phyloP scores from a whole-genome alignment of 441 rosid genomes.

The Populus hybrid region DNA sequence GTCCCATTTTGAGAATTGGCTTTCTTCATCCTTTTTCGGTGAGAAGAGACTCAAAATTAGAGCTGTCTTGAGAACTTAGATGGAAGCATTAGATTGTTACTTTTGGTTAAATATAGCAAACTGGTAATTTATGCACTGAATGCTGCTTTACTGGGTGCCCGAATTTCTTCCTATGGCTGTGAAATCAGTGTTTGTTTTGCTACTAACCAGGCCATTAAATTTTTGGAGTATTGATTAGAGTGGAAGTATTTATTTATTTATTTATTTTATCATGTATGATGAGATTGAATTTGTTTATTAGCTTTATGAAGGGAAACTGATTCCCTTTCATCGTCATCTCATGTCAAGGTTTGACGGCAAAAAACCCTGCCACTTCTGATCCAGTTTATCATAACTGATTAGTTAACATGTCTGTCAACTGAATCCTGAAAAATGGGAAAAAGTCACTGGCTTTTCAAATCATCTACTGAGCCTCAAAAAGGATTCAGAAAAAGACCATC shows the following conservation, averaged over 20 bases:
- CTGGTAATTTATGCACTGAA: neutral
- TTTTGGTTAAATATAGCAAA: neutral
- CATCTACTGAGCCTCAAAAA: constrained; percentile 20
- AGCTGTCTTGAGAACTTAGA: too few species aligned
- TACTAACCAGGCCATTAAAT: neutral
- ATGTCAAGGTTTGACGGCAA: neutral
- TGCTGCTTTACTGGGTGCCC: neutral
- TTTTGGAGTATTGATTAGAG: neutral
- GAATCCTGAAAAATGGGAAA: constrained; percentile 24
- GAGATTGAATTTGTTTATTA: neutral
- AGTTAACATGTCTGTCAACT: constrained; percentile 23
- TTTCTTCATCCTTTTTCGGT: neutral
- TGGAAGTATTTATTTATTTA: neutral
- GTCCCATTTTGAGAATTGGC: neutral
- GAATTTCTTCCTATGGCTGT: neutral
- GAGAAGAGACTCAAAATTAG: neutral
- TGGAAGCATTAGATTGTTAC: too few species aligned
- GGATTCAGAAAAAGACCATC: constrained; percentile 16
- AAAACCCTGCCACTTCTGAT: constrained; percentile 9
- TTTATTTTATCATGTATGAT: neutral
- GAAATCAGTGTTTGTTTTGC: neutral
- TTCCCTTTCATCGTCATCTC: neutral
- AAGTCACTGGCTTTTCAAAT: constrained; percentile 28
- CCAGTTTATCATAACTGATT: constrained; percentile 26
- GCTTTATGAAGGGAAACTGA: neutral